Evolutionary conservation across 2,329 filamentous ascomycete genomes (phyloP).

Genomic region (Epichloe amarillans): DNA sequence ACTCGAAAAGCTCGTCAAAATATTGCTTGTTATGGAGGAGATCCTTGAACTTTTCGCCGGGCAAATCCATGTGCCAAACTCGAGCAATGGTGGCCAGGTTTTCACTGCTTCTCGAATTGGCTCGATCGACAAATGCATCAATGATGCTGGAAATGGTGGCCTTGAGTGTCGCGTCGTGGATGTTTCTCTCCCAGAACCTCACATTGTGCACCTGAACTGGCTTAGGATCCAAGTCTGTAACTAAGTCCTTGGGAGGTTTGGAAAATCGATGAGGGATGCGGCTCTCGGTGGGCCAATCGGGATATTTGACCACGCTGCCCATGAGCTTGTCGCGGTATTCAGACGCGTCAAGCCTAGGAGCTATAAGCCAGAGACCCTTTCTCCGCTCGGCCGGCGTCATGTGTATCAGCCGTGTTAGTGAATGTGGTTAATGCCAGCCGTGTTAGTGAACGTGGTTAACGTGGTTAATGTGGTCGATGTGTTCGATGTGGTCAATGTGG

Average conservation of each 20-base stretch:
- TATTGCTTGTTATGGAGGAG: constrained; percentile 14
- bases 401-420: not conserved
- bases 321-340: constrained; percentile 18
- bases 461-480: no score
- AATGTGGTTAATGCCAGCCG: not conserved
- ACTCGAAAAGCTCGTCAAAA: constrained; percentile 15
- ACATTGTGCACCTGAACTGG: constrained; percentile 16
- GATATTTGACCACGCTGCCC: constrained; percentile 17
- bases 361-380: constrained; percentile 15
- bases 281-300: constrained; percentile 14
- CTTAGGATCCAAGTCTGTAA: constrained; percentile 14
- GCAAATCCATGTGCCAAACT: constrained; percentile 19
- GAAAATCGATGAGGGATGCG: constrained; percentile 13
- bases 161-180: constrained; percentile 13
- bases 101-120: constrained; percentile 9
- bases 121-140: constrained; percentile 14
- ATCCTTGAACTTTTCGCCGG: constrained; percentile 17
- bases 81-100: constrained; percentile 15
- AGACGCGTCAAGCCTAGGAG: constrained; percentile 14
- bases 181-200: constrained; percentile 15
- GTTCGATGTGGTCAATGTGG: no score
- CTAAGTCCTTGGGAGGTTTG: constrained; percentile 12
- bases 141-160: constrained; percentile 15
- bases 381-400: constrained; percentile 3
- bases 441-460: not conserved